Evolutionary conservation across 306 rosid genomes (phyloP), one percentile per base, ranked within the genome.

Genomic region (Fagus crenata): DNA sequence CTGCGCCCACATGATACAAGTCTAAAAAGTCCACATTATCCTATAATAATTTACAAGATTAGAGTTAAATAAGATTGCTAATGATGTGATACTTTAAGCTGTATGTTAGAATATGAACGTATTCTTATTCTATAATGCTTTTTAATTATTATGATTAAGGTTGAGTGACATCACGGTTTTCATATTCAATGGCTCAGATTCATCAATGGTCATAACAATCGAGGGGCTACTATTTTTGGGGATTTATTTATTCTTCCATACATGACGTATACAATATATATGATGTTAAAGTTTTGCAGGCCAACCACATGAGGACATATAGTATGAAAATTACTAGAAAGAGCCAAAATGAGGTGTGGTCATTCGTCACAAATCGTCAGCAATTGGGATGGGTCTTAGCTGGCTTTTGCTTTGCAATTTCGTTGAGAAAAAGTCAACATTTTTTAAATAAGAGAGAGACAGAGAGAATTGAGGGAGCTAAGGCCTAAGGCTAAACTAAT

Each of bases 381-480:
- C 75, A 33, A 61, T 54, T 56, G 49, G 60, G 73, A 41, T 28
- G 68, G 2, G 68, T 40, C 68, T 61, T 32, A 40, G 51, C 36
- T 15, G 39, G 4, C 74, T 32, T 67, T 78, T 81, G 68, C 82
- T 80, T 82, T 60, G 84, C 78, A 72, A 78, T 80, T 87, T 82
- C 82, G 78, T 80, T 61, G 41, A 39, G 11, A 85, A 60, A 77
- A 87, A 84, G 84, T 84, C 86, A 84, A 84, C 84, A 69, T 80
- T 81, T 86, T 78, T 71, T 43, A 49, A 67, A n/a, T 61, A 22
- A 80, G 33, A 55, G 61, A 18, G 37, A 33, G 12, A 14, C 42
- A 63, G 69, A 63, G 69, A 13, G 69, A 35, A 14, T 13, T 2
- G 33, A 63, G 65, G 39, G 65, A 37, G n/a, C 39, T 59, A 22